Evolutionary conservation across 805 yeast genomes (phyloP), one percentile per base, ranked within the genome.

Genomic region (Blastobotrys muscicola): DNA sequence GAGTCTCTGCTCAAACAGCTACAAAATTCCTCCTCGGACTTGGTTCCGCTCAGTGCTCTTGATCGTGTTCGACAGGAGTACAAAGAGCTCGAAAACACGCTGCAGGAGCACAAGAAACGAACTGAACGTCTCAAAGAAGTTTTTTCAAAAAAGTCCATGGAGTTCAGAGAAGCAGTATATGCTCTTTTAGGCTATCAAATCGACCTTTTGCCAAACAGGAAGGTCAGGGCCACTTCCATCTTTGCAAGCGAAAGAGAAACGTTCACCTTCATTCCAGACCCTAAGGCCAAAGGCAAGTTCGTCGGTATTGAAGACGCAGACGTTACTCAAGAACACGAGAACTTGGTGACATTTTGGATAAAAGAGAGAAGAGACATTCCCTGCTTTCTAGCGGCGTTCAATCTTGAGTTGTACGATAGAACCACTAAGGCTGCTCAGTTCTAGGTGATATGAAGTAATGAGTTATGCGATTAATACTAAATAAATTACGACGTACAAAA

Each of bases 351-450:
- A 8, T 72, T 74, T 45, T 85, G 92, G 87, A 75, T 83, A 2
- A 67, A 69, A 35, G 82, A 82, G 35, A 74, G 77, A 50, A 73
- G 72, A 26, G 85, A 83, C 51, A 74, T 85, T 11, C 83, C 92
- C 0, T 82, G 94, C 50, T 81, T 86, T 50, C 64, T 86, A 43
- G 79, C 89, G 45, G 85, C 89, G 1, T 62, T 86, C 48, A 83
- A 78, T 36, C 64, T 86, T 43, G 80, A 75, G 56, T 59, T 85
- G 11, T 80, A 75, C 63, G 82, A 81, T 41, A 58, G 60, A 47
- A 57, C 54, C 11, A 52, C 51, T 30, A 51, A 50, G 35, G 53
- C 51, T 7, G 39, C 34, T 16, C 31, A 49, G n/a, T 46, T 43
- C 32, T 46, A 29, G 26, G 5, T 26, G 34, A n/a, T 7, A 20